phyloP scores from a whole-genome alignment of 371 early-diverging fungal genomes.

The Mucor lusitanicus region DNA sequence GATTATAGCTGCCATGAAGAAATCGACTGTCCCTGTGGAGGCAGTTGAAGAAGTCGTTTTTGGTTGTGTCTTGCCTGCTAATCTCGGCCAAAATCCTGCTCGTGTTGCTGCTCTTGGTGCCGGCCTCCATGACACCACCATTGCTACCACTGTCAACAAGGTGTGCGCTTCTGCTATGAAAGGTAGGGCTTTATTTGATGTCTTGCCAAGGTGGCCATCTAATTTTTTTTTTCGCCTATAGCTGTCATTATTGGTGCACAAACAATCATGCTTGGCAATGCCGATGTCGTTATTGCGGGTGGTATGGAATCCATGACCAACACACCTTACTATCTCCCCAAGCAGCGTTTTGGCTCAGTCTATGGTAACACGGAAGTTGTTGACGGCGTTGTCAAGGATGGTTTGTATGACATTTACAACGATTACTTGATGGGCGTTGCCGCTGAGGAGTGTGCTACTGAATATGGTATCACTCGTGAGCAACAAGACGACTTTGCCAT shows the following conservation, averaged over 20 bases:
- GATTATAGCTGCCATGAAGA: conserved; percentile 68
- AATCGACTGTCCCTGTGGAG: conserved; percentile 65
- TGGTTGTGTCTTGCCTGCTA: conserved; percentile 87
- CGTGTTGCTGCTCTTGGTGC: conserved; percentile 94
- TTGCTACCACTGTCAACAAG: conserved; percentile 95
- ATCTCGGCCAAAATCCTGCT: conserved; percentile 95
- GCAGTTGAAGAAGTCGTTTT: conserved; percentile 85
- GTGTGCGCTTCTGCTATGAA: conserved; percentile 98
- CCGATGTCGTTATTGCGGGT: conserved; percentile 86
- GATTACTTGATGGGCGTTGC: conserved; percentile 90
- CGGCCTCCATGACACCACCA: conserved; percentile 72
- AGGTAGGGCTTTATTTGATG: no score
- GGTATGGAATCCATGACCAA: conserved; percentile 99
- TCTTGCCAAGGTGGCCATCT: no score
- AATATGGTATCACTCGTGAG: conserved; percentile 79
- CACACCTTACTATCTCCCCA: conserved; percentile 90
- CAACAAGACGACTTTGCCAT: conserved; percentile 92
- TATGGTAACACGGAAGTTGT: conserved; percentile 85
- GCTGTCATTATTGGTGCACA: conserved; percentile 87
- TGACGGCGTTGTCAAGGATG: conserved; percentile 93
- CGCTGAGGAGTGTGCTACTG: conserved; percentile 91
- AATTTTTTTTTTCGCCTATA: no score
- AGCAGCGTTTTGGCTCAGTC: conserved; percentile 76
- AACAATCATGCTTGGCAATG: conserved; percentile 81
- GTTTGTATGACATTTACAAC: conserved; percentile 91